These are phyloP conservation scores for Candida dajiaensis DNA, from an alignment of 805 yeast genomes.

Conservation along the genomic window DNA sequence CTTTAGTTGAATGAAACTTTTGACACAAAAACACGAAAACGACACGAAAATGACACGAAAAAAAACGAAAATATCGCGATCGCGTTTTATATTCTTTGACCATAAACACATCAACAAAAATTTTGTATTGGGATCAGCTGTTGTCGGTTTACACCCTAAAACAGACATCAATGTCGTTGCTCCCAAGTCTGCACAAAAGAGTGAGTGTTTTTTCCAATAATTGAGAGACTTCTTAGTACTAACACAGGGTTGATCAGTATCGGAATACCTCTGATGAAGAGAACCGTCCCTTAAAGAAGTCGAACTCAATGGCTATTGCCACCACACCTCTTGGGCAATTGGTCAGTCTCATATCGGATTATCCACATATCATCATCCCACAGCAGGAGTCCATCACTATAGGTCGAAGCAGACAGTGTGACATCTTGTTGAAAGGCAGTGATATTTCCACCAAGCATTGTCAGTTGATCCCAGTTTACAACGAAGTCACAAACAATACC, in stretches of 20 bases:
- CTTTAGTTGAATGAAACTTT: too few relatives aligned
- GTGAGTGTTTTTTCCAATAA: conserved; percentile 1
- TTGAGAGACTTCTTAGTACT: not conserved
- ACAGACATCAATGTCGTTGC: conserved; percentile 7
- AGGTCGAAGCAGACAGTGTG: conserved; percentile 60
- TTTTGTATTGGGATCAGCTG: not conserved
- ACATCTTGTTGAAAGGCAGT: conserved; percentile 42
- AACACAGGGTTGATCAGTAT: not conserved
- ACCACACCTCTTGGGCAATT: conserved; percentile 11
- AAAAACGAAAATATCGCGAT: not conserved
- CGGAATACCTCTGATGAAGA: conserved; percentile 11
- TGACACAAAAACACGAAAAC: not conserved
- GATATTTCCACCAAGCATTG: conserved; percentile 69
- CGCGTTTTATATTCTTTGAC: not conserved
- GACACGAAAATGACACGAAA: not conserved
- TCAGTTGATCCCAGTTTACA: conserved; percentile 38
- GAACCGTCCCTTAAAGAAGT: conserved; percentile 11
- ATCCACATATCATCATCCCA: conserved; percentile 23
- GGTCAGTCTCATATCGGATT: conserved; percentile 10
- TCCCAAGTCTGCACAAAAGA: conserved; percentile 8
- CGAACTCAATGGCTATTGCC: conserved; percentile 6
- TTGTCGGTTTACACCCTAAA: not conserved
- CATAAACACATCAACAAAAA: not conserved
- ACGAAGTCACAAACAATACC: conserved; percentile 27
- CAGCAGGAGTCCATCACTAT: conserved; percentile 30